phyloP scores from a whole-genome alignment of 257 asterid species.

The Forsythia suspensa region DNA sequence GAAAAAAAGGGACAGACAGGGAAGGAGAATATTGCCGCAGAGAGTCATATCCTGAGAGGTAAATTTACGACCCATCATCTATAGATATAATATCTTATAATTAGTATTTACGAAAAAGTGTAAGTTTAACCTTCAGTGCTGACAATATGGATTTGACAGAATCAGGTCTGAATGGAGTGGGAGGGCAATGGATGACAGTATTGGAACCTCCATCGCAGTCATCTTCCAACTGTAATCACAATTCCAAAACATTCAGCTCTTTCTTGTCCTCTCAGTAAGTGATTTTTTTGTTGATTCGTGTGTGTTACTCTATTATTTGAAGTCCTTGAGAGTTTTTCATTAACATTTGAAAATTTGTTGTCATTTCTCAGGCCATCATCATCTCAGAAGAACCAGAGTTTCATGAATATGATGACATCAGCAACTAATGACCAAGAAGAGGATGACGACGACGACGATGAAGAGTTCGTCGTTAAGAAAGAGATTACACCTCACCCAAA shows the following conservation, averaged over 20 bases:
- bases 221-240: slow-evolving; percentile 51
- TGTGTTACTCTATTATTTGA: neutral
- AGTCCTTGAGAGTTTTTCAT: neutral
- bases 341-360: slow-evolving; percentile 2
- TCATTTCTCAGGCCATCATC: slow-evolving; percentile 58
- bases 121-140: slow-evolving; percentile 11
- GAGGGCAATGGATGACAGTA: slow-evolving; percentile 58
- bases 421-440: slow-evolving; percentile 72
- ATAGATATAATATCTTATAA: neutral
- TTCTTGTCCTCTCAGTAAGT: slow-evolving; percentile 81
- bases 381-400: slow-evolving; percentile 65
- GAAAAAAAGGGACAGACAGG: slow-evolving; percentile 92
- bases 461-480: slow-evolving; percentile 65
- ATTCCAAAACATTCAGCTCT: slow-evolving; percentile 55
- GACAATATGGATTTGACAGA: slow-evolving; percentile 38
- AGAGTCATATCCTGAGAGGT: slow-evolving; percentile 62
- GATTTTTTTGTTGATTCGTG: slow-evolving; percentile 24
- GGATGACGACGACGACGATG: slow-evolving; percentile 75
- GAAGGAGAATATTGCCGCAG: slow-evolving; percentile 83
- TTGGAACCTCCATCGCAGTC: slow-evolving; percentile 66
- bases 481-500: slow-evolving; percentile 60
- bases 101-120: neutral
- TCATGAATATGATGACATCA: slow-evolving; percentile 74
- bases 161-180: slow-evolving; percentile 54
- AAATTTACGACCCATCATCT: neutral